phyloP scores from a whole-genome alignment of 352 stramenopile species.

The Paralagenidium karlingii region DNA sequence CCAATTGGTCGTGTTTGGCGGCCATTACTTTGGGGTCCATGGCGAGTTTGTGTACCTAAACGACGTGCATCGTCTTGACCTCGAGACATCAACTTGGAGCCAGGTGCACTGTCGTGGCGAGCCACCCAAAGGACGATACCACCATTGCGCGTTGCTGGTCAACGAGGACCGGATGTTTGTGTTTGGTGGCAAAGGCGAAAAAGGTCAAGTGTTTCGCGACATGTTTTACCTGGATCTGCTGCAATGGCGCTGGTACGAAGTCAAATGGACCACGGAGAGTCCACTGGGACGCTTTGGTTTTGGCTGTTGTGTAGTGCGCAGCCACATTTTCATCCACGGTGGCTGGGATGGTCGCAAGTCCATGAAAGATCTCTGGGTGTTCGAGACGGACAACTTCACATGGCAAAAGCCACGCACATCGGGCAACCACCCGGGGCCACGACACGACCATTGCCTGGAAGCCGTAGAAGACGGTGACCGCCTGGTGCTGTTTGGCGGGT shows the following conservation, averaged over 20 bases:
- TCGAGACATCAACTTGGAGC: constrained; percentile 61
- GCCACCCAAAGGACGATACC: constrained; percentile 65
- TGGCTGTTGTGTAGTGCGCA: constrained; percentile 24
- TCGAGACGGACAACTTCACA: constrained; percentile 55
- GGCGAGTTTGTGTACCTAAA: constrained; percentile 84
- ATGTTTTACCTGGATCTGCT: constrained; percentile 83
- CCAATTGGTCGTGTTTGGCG: constrained; percentile 82
- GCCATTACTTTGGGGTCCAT: constrained; percentile 78
- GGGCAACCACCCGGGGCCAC: constrained; percentile 44
- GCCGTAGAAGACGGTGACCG: constrained; percentile 17
- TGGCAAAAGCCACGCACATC: constrained; percentile 54
- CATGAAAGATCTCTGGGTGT: constrained; percentile 65
- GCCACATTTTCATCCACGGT: constrained; percentile 78
- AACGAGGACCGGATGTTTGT: constrained; percentile 54
- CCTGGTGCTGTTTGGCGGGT: constrained; percentile 74
- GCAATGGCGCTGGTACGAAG: constrained; percentile 68
- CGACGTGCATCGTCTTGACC: constrained; percentile 80
- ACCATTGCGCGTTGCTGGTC: constrained; percentile 74
- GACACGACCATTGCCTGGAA: constrained; percentile 66
- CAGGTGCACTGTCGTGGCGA: constrained; percentile 28
- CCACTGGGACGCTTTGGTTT: constrained; percentile 68
- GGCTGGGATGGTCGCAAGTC: constrained; percentile 75
- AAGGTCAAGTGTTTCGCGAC: constrained; percentile 51
- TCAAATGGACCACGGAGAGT: constrained; percentile 77
- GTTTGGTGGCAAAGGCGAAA: constrained; percentile 49